Base-by-base conservation (phyloP, 176 grass and related monocot species). In the Triticum aestivum region DNA sequence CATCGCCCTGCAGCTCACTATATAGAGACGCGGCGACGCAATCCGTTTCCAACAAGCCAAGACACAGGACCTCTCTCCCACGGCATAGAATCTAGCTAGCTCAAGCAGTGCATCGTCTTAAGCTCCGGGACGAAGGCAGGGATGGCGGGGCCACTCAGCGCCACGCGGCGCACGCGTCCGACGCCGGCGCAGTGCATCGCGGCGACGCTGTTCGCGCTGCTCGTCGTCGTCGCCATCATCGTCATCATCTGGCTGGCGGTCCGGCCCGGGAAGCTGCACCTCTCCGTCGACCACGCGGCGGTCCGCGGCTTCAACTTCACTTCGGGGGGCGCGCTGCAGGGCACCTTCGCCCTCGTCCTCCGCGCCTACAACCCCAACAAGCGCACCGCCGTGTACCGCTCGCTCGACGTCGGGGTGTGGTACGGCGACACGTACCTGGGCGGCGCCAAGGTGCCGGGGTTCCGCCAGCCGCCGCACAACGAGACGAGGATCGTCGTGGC, bases 271-370 rank as follows among this genome's bases (percentile, higher is more conserved):
- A 77, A 56, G 74, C 27, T 77, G 45, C 74, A 21, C 17, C 74
- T 77, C 74, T 77, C 74, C 47, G 9, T 56, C 47, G 74, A 77
- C 74, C 74, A 77, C 74, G 74, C 74, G 9, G 5, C 27, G 27
- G 74, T 77, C 45, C 74, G 47, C 47, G 74, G 74, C 24, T 92
- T 98, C 91, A 96, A 94, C 89, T 63, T 99, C 88, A 91, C 94
- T 21, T 52, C 89, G 18, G 14, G 3, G 13, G 84, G 80, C 66
- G 62, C 73, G 3, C 87, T 93, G 18, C 70, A 71, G 17, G 97
- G 90, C 80, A 87, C 89, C 3, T 94, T 99, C 83, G 87, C 90
- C 77, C 89, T 99, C 64, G 91, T 89, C 30, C 85, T 99, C 15
- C 90, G 88, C 78, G 69, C 92, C 27, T 77, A 21, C 74, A 77